Evolutionary conservation across 805 yeast genomes (phyloP).

Genomic region (Cyberlindnera xylosilytica): DNA sequence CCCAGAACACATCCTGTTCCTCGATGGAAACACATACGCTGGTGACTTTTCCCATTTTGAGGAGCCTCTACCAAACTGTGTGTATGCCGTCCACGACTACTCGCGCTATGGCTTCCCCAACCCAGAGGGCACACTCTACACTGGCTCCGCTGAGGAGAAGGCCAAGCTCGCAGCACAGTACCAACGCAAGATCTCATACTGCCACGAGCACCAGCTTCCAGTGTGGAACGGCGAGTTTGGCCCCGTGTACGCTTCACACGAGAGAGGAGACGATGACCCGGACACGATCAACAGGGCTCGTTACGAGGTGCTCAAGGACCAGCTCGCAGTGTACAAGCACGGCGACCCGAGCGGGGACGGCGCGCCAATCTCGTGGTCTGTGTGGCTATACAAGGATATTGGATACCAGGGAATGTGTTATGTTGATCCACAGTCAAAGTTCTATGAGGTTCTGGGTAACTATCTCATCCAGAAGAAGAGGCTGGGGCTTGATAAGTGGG

Average conservation of each 20-base stretch:
- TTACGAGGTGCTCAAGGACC: constrained; percentile 43
- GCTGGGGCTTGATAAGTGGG: constrained; percentile 51
- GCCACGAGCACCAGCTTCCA: constrained; percentile 39
- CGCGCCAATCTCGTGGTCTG: constrained; percentile 46
- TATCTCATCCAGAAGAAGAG: constrained; percentile 41
- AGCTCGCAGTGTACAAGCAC: constrained; percentile 39
- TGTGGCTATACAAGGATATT: constrained; percentile 53
- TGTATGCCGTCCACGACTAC: constrained; percentile 50
- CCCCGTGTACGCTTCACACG: constrained; percentile 44
- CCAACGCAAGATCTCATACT: constrained; percentile 42
- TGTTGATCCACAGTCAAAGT: constrained; percentile 43
- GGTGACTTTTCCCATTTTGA: constrained; percentile 49
- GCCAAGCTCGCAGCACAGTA: constrained; percentile 36
- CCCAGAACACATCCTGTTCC: constrained; percentile 45
- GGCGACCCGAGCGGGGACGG: constrained; percentile 50
- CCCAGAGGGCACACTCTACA: constrained; percentile 31
- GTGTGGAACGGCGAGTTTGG: constrained; percentile 58
- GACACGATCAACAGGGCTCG: constrained; percentile 38
- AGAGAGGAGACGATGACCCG: constrained; percentile 40
- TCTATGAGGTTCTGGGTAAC: constrained; percentile 40
- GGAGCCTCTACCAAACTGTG: constrained; percentile 40
- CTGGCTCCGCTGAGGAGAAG: constrained; percentile 35
- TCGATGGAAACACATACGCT: constrained; percentile 51
- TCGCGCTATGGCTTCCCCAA: constrained; percentile 43
- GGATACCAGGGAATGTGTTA: constrained; percentile 50